phyloP scores from a whole-genome alignment of 1,139 yeast species.

The Trichomonascaceae sp. region DNA sequence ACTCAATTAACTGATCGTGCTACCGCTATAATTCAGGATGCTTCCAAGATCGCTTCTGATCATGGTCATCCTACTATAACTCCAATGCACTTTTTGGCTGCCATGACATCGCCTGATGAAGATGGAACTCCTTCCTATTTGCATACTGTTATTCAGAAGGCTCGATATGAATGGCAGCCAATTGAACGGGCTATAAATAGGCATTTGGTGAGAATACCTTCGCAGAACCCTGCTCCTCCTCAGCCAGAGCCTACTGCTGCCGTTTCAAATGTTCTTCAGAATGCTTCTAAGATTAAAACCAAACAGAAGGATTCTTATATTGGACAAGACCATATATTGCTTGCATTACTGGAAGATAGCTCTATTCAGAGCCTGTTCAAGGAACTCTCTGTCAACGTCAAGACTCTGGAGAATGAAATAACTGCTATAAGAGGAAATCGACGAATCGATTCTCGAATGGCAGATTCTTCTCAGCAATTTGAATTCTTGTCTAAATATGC shows the following conservation, averaged over 20 bases:
- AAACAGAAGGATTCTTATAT: constrained; percentile 87
- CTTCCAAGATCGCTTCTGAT: constrained; percentile 76
- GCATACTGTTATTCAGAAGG: constrained; percentile 80
- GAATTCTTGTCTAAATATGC: constrained; percentile 90
- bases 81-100: constrained; percentile 87
- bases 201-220: constrained; percentile 75
- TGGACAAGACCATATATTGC: constrained; percentile 88
- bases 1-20: constrained; percentile 79
- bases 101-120: constrained; percentile 73
- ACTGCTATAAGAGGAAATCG: constrained; percentile 82
- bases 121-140: constrained; percentile 68
- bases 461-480: constrained; percentile 78
- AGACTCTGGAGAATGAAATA: constrained; percentile 74
- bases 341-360: constrained; percentile 77
- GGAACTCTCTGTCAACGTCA: constrained; percentile 62
- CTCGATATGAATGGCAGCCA: constrained; percentile 78
- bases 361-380: constrained; percentile 68
- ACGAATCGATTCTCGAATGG: constrained; percentile 87
- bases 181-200: constrained; percentile 77
- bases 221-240: constrained; percentile 82
- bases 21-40: constrained; percentile 67
- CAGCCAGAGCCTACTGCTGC: constrained; percentile 65
- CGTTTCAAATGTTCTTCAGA: constrained; percentile 61
- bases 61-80: constrained; percentile 75
- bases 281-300: constrained; percentile 67